Evolutionary conservation across 352 stramenopile species (phyloP), one percentile per base, ranked within the genome.

Genomic region (Albugo candida): DNA sequence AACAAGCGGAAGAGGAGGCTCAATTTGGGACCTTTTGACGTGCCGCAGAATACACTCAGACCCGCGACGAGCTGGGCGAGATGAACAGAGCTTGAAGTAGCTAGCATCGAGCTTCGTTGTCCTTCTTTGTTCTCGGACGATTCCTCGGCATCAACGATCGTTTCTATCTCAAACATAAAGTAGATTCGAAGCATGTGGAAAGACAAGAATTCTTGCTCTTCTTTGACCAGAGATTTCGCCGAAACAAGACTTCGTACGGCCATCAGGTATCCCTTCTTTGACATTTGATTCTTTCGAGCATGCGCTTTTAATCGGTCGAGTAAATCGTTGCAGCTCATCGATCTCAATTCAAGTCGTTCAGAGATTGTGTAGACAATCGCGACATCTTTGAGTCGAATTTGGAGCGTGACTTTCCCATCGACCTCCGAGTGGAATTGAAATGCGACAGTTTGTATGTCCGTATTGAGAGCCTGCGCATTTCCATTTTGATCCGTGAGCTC

Each of bases 11-110:
- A 95, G 12, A 92, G 47, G 12, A 86, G 75, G 1, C 80, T 70
- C 1, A 98, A 70, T 53, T 98, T 98, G 1, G 70, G 72, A 56
- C 85, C 97, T 56, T 98, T 98, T 12, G 88, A 95, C 2, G 85
- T 93, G 12, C 80, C 83, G 49, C 86, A 97, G 38, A 98, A 81
- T 14, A 98, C 71, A 45, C 81, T 92, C 58, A 97, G 70, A 4
- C 88, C 93, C 39, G 71, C 64, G 8, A 81, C 48, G 8, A 92
- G 45, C 34, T 84, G 69, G 8, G 87, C 51, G 19, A 63, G 83
- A 24, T 81, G 71, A 8, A 92, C 78, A 0, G 78, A 77, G 49
- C 76, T 83, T 1, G 61, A 65, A 38, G 57, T 41, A 41, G 57
- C 53, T 45, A 39, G 36, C 37, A 36, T 45, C 5, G 45, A 52